Evolutionary conservation across 352 stramenopile species (phyloP).

Genomic region (Phytophthora fragariae): DNA sequence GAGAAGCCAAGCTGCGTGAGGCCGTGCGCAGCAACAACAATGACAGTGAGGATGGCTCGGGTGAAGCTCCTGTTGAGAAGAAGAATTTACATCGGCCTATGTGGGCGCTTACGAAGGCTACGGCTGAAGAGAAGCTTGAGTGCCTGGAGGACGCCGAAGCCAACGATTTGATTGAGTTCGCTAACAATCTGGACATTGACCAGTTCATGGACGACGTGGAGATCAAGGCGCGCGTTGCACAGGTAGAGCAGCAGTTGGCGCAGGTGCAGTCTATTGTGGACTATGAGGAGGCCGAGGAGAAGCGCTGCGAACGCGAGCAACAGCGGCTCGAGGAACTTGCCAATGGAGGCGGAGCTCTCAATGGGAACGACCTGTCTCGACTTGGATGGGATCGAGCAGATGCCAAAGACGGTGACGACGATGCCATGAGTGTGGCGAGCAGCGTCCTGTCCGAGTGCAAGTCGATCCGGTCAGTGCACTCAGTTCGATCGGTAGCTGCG

Average conservation of each 20-base stretch:
- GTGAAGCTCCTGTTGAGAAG: constrained; percentile 28
- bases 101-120: constrained; percentile 93
- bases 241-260: constrained; percentile 92
- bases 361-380: constrained; percentile 60
- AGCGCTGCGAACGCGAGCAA: constrained; percentile 85
- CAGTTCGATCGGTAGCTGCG: constrained; percentile 75
- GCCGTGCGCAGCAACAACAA: constrained; percentile 61
- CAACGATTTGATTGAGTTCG: constrained; percentile 94
- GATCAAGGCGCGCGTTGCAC: constrained; percentile 79
- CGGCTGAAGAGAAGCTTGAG: constrained; percentile 79
- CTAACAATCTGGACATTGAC: constrained; percentile 94
- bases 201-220: constrained; percentile 95
- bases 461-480: constrained; percentile 88
- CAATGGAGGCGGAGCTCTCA: constrained; percentile 45
- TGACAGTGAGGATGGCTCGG: constrained; percentile 20
- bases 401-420: constrained; percentile 60
- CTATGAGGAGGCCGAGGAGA: constrained; percentile 80
- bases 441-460: constrained; percentile 89
- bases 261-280: constrained; percentile 89
- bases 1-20: constrained; percentile 81
- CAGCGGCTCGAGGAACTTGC: constrained; percentile 68
- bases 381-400: constrained; percentile 45
- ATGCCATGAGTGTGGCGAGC: constrained; percentile 70
- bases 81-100: constrained; percentile 71
- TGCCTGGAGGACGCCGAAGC: constrained; percentile 82